Evolutionary conservation across 768 basidiomycete genomes (phyloP).

Genomic region (Rubroboletus pulcherrimus): DNA sequence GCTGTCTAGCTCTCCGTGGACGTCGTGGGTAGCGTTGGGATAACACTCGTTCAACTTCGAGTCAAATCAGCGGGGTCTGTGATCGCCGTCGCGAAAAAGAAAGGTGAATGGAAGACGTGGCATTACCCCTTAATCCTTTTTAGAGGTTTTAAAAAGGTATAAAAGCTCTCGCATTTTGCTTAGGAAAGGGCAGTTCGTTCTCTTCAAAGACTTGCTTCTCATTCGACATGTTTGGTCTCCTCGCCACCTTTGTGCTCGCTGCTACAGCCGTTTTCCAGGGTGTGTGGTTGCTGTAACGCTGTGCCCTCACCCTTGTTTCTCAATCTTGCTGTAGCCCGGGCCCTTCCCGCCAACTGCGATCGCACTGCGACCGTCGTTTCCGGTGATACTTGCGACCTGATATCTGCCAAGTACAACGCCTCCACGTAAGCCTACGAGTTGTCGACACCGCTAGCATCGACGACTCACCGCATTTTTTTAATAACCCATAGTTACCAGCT

Average conservation of each 20-base stretch:
- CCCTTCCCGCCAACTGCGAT: slow-evolving; percentile 44
- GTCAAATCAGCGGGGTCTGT: background rate
- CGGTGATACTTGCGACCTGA: slow-evolving; percentile 63
- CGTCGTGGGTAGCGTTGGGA: background rate
- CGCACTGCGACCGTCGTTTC: slow-evolving; percentile 54
- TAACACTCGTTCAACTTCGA: background rate
- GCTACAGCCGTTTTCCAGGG: slow-evolving; percentile 13
- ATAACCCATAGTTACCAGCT: slow-evolving; percentile 49
- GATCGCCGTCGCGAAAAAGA: background rate
- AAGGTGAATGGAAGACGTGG: background rate
- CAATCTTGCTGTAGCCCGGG: slow-evolving; percentile 40
- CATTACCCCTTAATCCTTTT: background rate
- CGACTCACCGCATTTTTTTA: background rate
- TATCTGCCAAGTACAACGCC: slow-evolving; percentile 56
- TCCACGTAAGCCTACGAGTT: slow-evolving; percentile 48
- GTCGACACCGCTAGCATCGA: background rate
- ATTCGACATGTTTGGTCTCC: slow-evolving; percentile 18
- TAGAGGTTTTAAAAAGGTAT: slow-evolving; percentile 7
- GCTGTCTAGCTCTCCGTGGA: background rate
- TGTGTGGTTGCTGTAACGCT: slow-evolving; percentile 2
- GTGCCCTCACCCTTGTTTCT: background rate
- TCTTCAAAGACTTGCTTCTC: background rate
- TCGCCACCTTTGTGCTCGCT: slow-evolving; percentile 14
- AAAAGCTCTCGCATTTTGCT: slow-evolving; percentile 9
- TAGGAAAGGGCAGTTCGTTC: background rate